Base-by-base conservation (phyloP, 345 rosid genomes). In the Citrus mangshanensis region DNA sequence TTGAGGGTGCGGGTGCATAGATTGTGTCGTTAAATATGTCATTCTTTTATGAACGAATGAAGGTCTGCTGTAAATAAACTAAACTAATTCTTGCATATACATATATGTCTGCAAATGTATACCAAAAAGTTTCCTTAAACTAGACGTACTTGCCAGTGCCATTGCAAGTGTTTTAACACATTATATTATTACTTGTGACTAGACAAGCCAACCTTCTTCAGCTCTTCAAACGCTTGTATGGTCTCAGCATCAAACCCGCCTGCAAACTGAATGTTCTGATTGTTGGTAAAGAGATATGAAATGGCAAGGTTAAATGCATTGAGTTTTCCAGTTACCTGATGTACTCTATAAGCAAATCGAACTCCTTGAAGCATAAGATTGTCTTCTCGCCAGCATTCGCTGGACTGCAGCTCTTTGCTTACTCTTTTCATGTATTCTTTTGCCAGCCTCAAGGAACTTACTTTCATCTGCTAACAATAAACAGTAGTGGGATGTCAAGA, bases 221-320 rank as follows among this genome's bases (percentile, higher is more conserved):
- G 88, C 79, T 89, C 92, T 62, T 91, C 90, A 84, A 96, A 96
- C 68, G 85, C 82, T 14, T 40, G 70, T 70, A 89, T 71, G 69
- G 97, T 78, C 72, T 88, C 91, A n/a, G 77, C 87, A 60, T 96
- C 93, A 84, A 94, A 96, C 32, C 99, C 99, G 9, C 98, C 97
- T 87, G 92, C 94, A 73, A 96, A 92, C 98, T 95, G 93, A 77
- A 84, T 64, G 35, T 38, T 79, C 19, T 12, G 19, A 9, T 61
- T 28, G 72, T 86, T 65, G 78, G 78, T 46, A 14, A 46, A 67
- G 46, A 25, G 7, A 34, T 60, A 19, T 42, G 9, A 58, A 51
- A 30, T 61, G 30, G 3, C 63, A 32, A 27, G 13, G 42, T 77
- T 37, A 51, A 74, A 63, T 76, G 38, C 74, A n/a, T 35, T 65